Conservation (phyloP, 148 eudicot genomes). For the Spergularia bocconei region DNA sequence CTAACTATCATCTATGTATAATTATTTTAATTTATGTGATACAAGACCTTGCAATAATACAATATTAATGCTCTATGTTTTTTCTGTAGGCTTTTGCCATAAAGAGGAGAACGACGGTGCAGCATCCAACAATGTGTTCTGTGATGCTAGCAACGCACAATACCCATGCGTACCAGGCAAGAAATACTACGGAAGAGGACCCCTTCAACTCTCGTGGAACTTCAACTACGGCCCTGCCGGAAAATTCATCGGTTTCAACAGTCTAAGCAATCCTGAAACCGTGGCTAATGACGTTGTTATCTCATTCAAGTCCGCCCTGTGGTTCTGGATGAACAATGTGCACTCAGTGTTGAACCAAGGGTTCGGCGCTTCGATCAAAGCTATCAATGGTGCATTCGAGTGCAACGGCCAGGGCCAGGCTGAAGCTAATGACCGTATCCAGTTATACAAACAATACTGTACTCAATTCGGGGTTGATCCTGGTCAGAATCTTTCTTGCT, state of each 20-base stretch:
- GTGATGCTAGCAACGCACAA: constrained; percentile 30
- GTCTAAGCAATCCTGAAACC: constrained; percentile 43
- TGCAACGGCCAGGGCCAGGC: constrained; percentile 37
- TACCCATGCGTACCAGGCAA: constrained; percentile 43
- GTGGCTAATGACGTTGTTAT: constrained; percentile 42
- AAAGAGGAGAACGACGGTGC: constrained; percentile 45
- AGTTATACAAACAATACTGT: constrained; percentile 42
- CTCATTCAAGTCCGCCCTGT: constrained; percentile 54
- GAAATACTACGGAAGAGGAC: constrained; percentile 64
- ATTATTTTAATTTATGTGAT: too few species aligned
- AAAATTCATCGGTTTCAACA: constrained; percentile 36
- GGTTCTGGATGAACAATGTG: constrained; percentile 55
- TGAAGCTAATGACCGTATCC: constrained; percentile 34
- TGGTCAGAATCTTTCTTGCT: constrained; percentile 38
- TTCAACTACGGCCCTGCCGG: constrained; percentile 59
- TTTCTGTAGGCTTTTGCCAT: constrained; percentile 41
- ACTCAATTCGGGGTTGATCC: constrained; percentile 47
- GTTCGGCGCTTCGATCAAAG: constrained; percentile 54
- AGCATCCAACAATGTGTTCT: constrained; percentile 30
- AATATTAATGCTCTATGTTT: not conserved
- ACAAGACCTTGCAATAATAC: too few species aligned
- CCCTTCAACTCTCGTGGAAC: constrained; percentile 58
- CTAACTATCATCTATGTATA: too few species aligned
- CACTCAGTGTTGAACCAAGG: constrained; percentile 46
- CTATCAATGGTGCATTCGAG: constrained; percentile 47